Percentiles rank a stretch among this genome's conserved stretches.
Evolutionary conservation across 805 yeast genomes (phyloP).

Genomic region (Torulaspora delbrueckii): DNA sequence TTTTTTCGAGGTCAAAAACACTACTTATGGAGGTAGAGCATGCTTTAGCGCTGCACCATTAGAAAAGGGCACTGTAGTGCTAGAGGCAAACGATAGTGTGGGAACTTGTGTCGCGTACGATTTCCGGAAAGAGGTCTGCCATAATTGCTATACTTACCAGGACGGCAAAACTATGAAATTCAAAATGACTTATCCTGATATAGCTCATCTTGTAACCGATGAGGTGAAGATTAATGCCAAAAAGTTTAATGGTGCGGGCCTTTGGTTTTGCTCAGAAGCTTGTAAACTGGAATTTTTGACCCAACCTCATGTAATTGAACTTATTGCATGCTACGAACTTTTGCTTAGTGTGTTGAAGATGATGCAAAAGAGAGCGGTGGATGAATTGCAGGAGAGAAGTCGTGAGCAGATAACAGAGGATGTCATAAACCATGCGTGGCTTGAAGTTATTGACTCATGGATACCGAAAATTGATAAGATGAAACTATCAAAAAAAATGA

Average conservation of each 20-base stretch:
- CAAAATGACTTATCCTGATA: conserved; percentile 27
- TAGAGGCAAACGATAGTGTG: conserved; percentile 40
- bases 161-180: conserved; percentile 45
- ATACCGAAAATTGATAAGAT: conserved; percentile 28
- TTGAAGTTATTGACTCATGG: conserved; percentile 38
- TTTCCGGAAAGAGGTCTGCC: conserved; percentile 60
- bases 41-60: conserved; percentile 47
- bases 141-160: conserved; percentile 46
- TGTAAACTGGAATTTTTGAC: conserved; percentile 40
- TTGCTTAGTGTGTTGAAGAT: conserved; percentile 20
- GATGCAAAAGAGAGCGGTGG: conserved; percentile 31
- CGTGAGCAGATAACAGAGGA: conserved; percentile 8
- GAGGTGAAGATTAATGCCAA: conserved; percentile 13
- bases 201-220: conserved; percentile 4
- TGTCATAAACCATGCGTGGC: conserved; percentile 15
- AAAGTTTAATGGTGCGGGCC: conserved; percentile 37
- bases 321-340: conserved; percentile 36
- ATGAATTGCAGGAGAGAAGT: conserved; percentile 11
- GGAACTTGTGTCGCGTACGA: conserved; percentile 47
- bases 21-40: conserved; percentile 40
- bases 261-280: conserved; percentile 50
- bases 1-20: conserved; percentile 14
- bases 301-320: conserved; percentile 37
- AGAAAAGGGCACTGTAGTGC: conserved; percentile 39
- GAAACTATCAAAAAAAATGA: conserved; percentile 37